Evolutionary conservation across 345 rosid species (phyloP).

Genomic region (Aegle marmelos): DNA sequence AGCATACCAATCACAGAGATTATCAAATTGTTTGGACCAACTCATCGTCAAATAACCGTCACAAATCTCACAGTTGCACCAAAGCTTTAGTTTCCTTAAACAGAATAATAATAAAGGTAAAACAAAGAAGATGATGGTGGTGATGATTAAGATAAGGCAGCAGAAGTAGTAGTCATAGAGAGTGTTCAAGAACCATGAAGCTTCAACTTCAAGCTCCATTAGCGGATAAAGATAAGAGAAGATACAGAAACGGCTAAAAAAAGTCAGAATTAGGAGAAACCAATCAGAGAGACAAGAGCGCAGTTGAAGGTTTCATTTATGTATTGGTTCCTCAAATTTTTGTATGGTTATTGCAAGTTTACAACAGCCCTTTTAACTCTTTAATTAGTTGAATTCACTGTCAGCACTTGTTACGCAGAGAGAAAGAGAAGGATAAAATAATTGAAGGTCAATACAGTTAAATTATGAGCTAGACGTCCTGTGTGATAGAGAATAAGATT

Average conservation of each 20-base stretch:
- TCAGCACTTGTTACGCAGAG: background rate
- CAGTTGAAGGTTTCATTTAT: background rate
- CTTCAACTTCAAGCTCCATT: constrained; percentile 29
- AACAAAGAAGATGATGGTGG: constrained; percentile 5
- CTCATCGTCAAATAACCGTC: constrained; percentile 46
- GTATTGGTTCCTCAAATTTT: background rate
- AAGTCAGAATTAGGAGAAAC: background rate
- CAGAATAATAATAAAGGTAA: background rate
- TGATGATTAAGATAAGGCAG: constrained; percentile 15
- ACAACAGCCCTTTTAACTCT: background rate
- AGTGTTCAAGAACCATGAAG: constrained; percentile 12
- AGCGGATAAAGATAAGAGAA: background rate
- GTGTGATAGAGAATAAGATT: background rate
- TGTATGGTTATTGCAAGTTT: background rate
- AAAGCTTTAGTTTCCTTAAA: constrained; percentile 28
- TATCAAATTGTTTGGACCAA: constrained; percentile 54
- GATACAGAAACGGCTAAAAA: background rate
- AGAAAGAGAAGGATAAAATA: background rate
- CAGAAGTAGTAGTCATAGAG: constrained; percentile 10
- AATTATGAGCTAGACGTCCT: background rate
- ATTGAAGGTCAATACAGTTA: background rate
- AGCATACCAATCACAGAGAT: constrained; percentile 75
- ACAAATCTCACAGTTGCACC: constrained; percentile 76
- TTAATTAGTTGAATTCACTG: background rate
- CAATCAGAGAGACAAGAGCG: background rate